phyloP scores from a whole-genome alignment of 202 grass and related monocot species.

The Musa balbisiana region DNA sequence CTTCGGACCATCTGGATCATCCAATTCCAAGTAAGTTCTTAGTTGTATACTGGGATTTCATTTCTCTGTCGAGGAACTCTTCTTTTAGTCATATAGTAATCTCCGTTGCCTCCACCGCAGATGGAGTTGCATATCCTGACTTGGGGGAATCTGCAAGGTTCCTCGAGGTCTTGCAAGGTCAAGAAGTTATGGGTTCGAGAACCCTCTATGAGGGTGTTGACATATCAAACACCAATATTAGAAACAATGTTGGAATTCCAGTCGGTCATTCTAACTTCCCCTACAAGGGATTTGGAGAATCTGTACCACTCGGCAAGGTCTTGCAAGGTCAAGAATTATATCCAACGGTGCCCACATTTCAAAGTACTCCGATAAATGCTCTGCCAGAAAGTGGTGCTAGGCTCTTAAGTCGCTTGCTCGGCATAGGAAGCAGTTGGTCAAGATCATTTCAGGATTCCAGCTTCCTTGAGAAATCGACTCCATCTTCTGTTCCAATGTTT shows the following conservation, averaged over 20 bases:
- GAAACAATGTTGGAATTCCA: background rate
- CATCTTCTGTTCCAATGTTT: no score
- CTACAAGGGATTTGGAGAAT: constrained; percentile 10
- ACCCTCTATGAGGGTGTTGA: background rate
- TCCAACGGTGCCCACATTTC: background rate
- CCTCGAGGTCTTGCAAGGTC: constrained; percentile 25
- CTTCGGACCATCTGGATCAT: background rate
- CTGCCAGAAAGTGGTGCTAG: no score
- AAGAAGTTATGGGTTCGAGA: constrained; percentile 16
- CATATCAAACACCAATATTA: background rate
- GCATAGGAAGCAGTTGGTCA: no score
- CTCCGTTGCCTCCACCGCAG: background rate
- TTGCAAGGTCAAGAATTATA: constrained; percentile 12
- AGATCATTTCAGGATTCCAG: no score
- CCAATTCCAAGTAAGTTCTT: constrained; percentile 15
- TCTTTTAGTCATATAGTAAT: background rate
- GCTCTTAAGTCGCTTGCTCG: no score
- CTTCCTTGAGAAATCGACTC: no score
- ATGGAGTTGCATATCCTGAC: constrained; percentile 13
- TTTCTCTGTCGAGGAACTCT: background rate
- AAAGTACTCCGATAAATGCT: no score
- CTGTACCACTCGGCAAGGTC: background rate
- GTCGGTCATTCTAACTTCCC: background rate
- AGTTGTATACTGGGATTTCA: background rate
- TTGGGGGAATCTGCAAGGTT: constrained; percentile 4